Base-by-base conservation (phyloP, 805 yeast genomes). In the Kockiozyma suomiensis region DNA sequence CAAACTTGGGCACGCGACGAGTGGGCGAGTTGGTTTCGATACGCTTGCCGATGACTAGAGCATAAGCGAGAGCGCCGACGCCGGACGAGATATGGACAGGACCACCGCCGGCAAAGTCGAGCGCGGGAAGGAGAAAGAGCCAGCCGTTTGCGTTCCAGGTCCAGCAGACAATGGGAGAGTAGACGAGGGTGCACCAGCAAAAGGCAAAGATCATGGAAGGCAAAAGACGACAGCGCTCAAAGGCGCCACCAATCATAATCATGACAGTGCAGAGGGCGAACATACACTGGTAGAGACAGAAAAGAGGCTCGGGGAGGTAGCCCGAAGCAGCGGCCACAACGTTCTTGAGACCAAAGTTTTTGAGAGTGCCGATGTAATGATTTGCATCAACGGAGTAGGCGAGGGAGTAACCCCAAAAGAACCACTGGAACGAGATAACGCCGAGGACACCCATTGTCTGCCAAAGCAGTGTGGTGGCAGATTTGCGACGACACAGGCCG, bases 101-200 rank as follows among this genome's bases (percentile, higher is more conserved):
- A 65, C 97, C 97, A 72, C 98, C 98, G 72, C 99, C 99, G 23
- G 99, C 99, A 72, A 89, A 94, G 78, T 94, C 99, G 62, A 90
- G 82, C 38, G 92, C 86, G 66, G 97, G 98, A 56, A 93, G 80
- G 49, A 76, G 75, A 57, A 80, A 82, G 66, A 93, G 81, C 99
- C 98, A 94, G 54, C 99, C 99, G 59, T 82, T 82, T 26, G 86
- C 82, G 75, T 93, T 93, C 99, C 99, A 94, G 26, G 96, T 88
- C 98, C 98, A 93, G 78, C 87, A 88, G 17, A 98, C 99, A 74
- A 88, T 82, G 57, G 97, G 97, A 75, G 96, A 87, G 82, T 94
- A 94, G 47, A 94, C 99, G 49, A 94, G 83, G 8, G 98, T 91
- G 79, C 89, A 84, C 97, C 97, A 94, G 67, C 89, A 76, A 75